Evolutionary conservation across 1,284 basidiomycete species (phyloP).

Genomic region (Sporisorium exsertum): DNA sequence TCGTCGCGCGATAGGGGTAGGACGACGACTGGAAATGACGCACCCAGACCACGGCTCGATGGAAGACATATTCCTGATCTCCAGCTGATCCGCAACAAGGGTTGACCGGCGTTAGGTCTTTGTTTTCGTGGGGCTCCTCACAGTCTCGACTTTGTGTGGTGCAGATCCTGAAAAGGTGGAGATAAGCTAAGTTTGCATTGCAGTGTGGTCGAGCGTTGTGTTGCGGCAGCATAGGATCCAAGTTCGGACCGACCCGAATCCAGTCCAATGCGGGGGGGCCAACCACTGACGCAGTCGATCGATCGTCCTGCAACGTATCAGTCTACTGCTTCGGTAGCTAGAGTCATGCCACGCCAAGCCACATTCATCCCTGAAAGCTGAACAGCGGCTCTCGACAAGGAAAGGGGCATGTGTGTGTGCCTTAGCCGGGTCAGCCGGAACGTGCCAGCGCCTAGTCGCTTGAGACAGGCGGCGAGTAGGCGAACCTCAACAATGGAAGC

Average conservation of each 20-base stretch:
- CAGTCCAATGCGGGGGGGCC: background rate
- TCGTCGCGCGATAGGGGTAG: too few relatives aligned
- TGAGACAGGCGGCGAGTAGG: background rate
- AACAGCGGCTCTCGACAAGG: too few relatives aligned
- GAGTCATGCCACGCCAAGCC: too few relatives aligned
- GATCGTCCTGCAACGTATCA: background rate
- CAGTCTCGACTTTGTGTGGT: background rate
- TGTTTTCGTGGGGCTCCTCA: background rate
- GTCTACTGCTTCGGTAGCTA: too few relatives aligned
- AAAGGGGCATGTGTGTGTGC: too few relatives aligned
- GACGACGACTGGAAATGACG: too few relatives aligned
- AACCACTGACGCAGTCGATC: background rate
- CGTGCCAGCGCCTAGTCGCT: conserved; percentile 7
- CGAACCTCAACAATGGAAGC: background rate
- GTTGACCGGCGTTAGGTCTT: background rate
- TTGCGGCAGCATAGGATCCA: background rate
- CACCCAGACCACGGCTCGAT: too few relatives aligned
- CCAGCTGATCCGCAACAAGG: background rate
- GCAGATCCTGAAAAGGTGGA: background rate
- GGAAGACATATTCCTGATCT: too few relatives aligned
- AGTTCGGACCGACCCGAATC: background rate
- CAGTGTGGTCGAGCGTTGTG: background rate
- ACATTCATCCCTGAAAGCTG: too few relatives aligned
- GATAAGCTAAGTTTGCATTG: background rate
- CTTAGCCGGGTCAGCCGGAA: background rate